Base-by-base conservation (phyloP, 1,284 basidiomycete species). In the Papiliotrema laurentii region DNA sequence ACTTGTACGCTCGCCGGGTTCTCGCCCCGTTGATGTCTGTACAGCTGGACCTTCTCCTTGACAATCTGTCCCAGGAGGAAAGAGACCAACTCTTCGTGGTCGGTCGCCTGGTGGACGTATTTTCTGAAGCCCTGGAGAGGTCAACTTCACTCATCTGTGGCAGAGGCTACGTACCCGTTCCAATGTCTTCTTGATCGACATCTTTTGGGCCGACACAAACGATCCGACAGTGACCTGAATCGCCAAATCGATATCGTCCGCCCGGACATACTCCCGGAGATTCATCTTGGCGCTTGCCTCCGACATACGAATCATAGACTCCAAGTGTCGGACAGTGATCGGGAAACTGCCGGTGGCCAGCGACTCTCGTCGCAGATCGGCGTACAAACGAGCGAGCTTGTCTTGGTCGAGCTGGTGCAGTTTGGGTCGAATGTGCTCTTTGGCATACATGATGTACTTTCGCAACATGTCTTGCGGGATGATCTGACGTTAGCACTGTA, bases 271-370 rank as follows among this genome's bases (percentile, higher is more conserved):
- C 73, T 98, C 96, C 43, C 96, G 81, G 55, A 99, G 77, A 51
- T 93, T 86, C 94, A 99, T 98, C 79, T 97, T 97, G 39, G 94
- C 96, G 61, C 87, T 91, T 14, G 96, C 93, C 73, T 99, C 94
- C 1, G 91, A 83, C 96, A 98, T 98, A 38, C 96, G 85, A 73
- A 99, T 98, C 89, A 97, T 97, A 69, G 89, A 93, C 76, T 99
- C 96, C 53, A 99, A 75, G 68, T 97, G 96, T 56, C 96, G 87
- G 41, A 98, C 89, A 4, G 96, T 99, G 70, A 99, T 97, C 3
- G 94, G 94, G 77, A 90, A 97, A 19, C 91, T 97, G 30, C 94
- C 94, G 1, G 96, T 99, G 14, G 91, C 90, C 58, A 94, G 79
- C 2, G 92, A 97, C 72, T 99, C 96, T 55, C 92, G 85, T 43